A percentile compares a stretch with the other conserved stretches of the same genome.
Evolutionary conservation across 441 rosid species (phyloP).

Genomic region (Mallotus repandus): DNA sequence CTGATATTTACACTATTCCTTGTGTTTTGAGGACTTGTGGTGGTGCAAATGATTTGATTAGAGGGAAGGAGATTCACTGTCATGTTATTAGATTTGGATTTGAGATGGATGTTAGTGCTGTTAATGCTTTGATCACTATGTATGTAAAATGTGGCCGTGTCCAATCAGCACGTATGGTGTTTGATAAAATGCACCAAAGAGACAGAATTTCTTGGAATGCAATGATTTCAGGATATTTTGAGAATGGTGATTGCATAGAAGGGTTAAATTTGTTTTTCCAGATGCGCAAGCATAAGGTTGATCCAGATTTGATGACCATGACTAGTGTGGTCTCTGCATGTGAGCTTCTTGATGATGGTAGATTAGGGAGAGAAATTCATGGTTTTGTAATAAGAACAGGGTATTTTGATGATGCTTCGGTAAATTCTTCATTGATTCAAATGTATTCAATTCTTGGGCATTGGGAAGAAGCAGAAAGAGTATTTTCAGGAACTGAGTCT

Average conservation of each 20-base stretch:
- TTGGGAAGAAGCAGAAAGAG: slow-evolving; percentile 68
- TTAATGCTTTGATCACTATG: slow-evolving; percentile 83
- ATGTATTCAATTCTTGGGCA: slow-evolving; percentile 56
- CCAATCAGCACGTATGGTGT: slow-evolving; percentile 45
- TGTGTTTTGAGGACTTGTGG: slow-evolving; percentile 89
- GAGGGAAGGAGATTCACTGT: slow-evolving; percentile 81
- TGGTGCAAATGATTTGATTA: slow-evolving; percentile 57
- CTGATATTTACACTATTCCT: slow-evolving; percentile 88
- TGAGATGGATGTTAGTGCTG: slow-evolving; percentile 65
- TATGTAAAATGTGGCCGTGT: slow-evolving; percentile 72
- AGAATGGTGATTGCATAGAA: slow-evolving; percentile 56
- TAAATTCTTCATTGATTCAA: slow-evolving; percentile 65
- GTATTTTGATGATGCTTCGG: slow-evolving; percentile 49
- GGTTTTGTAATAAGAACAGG: slow-evolving; percentile 54
- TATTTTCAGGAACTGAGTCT: slow-evolving; percentile 53
- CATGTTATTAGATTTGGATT: slow-evolving; percentile 74
- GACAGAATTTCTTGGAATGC: slow-evolving; percentile 89
- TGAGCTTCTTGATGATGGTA: slow-evolving; percentile 58
- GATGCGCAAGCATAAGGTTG: slow-evolving; percentile 64
- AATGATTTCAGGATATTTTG: slow-evolving; percentile 68
- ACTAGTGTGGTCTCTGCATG: slow-evolving; percentile 79
- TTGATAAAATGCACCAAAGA: slow-evolving; percentile 59
- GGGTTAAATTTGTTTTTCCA: slow-evolving; percentile 60
- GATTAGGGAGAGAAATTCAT: slow-evolving; percentile 67
- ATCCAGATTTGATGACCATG: slow-evolving; percentile 86